A percentile compares a stretch with the other conserved stretches of the same genome.
phyloP scores from a whole-genome alignment of 2,329 filamentous ascomycete species.

The Fusarium buxicola region DNA sequence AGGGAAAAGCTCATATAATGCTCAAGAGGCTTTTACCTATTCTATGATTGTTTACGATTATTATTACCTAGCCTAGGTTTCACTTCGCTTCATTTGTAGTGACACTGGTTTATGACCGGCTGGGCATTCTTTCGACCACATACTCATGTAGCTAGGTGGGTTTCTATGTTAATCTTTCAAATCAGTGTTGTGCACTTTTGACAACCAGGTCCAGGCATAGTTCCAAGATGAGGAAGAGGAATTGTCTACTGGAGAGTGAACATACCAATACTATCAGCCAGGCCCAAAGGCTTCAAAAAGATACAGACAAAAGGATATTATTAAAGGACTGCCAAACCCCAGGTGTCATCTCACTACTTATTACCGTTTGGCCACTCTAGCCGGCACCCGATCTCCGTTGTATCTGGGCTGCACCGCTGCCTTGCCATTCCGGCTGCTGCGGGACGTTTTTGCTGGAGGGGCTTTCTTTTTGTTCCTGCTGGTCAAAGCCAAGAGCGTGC shows the following conservation, averaged over 20 bases:
- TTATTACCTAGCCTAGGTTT: no score
- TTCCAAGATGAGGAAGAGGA: background rate
- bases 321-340: constrained; percentile 7
- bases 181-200: background rate
- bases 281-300: background rate
- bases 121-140: no score
- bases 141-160: no score
- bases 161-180: no score
- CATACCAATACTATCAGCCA: background rate
- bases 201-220: background rate
- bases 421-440: constrained; percentile 43
- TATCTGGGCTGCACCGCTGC: constrained; percentile 47
- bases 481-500: constrained; percentile 51
- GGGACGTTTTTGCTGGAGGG: constrained; percentile 37
- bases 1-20: no score
- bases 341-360: background rate
- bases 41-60: no score
- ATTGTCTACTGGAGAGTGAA: background rate
- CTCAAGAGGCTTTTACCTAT: no score
- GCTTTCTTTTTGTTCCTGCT: constrained; percentile 49
- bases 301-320: constrained; percentile 15
- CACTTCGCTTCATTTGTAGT: no score
- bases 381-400: constrained; percentile 51
- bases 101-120: no score
- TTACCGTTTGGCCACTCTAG: constrained; percentile 49